phyloP scores from a whole-genome alignment of 805 yeast genomes.

The Isabelozyma pseudorhagii region DNA sequence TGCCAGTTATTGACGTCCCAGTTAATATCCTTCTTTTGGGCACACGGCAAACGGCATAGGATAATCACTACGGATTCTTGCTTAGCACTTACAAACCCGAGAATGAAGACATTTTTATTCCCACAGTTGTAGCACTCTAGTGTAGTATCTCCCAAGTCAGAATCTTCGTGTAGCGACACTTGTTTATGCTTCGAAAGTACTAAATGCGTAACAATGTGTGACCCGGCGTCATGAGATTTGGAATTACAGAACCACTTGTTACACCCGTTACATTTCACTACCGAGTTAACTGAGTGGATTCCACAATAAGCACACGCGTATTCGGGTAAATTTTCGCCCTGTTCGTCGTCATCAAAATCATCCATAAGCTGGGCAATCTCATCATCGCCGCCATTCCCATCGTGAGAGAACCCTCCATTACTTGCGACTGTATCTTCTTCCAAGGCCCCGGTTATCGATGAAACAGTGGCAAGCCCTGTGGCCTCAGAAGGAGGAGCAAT shows the following conservation, averaged over 20 bases:
- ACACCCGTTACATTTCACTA: slow-evolving; percentile 75
- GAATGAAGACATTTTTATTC: slow-evolving; percentile 67
- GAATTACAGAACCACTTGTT: slow-evolving; percentile 89
- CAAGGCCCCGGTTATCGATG: neutral
- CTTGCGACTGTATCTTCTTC: neutral
- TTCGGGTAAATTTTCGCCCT: slow-evolving; percentile 2
- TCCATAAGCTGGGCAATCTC: neutral
- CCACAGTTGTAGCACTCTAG: slow-evolving; percentile 93
- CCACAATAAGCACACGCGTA: slow-evolving; percentile 70
- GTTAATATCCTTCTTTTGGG: slow-evolving; percentile 66
- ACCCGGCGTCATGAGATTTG: slow-evolving; percentile 50
- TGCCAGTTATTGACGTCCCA: slow-evolving; percentile 94
- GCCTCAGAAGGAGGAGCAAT: too few relatives aligned
- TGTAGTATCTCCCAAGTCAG: slow-evolving; percentile 82
- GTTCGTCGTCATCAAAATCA: neutral
- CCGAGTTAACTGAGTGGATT: slow-evolving; percentile 56
- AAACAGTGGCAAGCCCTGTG: too few relatives aligned
- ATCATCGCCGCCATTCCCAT: neutral
- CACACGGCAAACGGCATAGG: slow-evolving; percentile 85
- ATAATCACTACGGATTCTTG: slow-evolving; percentile 83
- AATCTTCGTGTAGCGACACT: slow-evolving; percentile 73
- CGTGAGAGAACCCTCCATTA: neutral
- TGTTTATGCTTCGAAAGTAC: slow-evolving; percentile 74
- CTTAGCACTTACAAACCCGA: slow-evolving; percentile 87
- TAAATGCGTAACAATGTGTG: slow-evolving; percentile 84